phyloP scores from a whole-genome alignment of 139 green algal species.

The Chlamydomonas incerta region DNA sequence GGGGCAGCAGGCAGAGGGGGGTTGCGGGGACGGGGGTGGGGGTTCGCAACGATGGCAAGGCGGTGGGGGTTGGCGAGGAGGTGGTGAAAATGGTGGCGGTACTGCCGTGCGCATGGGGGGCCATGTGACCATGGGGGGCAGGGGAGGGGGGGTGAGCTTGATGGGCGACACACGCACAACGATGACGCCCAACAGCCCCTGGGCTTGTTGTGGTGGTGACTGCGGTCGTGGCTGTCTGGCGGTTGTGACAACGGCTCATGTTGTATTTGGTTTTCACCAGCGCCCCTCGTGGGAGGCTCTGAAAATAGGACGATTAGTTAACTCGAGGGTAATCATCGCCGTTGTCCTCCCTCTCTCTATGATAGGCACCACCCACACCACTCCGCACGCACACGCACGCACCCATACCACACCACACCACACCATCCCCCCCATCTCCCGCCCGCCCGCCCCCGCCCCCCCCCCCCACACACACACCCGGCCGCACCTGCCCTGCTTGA shows the following conservation, averaged over 20 bases:
- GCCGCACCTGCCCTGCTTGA: slow-evolving; percentile 85
- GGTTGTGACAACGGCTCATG: background rate
- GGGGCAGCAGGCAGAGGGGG: background rate
- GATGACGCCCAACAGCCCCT: no score
- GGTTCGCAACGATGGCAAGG: background rate
- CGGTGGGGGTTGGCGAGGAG: background rate
- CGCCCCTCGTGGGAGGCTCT: background rate
- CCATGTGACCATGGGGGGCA: no score
- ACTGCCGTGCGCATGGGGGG: no score
- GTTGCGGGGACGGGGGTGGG: background rate
- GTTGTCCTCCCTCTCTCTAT: no score
- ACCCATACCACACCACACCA: no score
- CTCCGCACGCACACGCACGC: no score
- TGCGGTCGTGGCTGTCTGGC: background rate
- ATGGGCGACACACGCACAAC: no score
- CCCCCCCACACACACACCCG: background rate
- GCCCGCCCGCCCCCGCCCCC: background rate
- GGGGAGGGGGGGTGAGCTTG: no score
- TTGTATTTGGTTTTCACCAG: background rate
- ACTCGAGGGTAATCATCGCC: slow-evolving; percentile 1
- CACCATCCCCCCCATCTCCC: background rate
- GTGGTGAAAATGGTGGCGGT: background rate
- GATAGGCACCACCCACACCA: no score
- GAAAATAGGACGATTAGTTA: slow-evolving; percentile 28
- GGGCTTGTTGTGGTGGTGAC: no score